Evolutionary conservation across 2,329 filamentous ascomycete species (phyloP), one percentile per base, ranked within the genome.

Genomic region (Nemania sp.): DNA sequence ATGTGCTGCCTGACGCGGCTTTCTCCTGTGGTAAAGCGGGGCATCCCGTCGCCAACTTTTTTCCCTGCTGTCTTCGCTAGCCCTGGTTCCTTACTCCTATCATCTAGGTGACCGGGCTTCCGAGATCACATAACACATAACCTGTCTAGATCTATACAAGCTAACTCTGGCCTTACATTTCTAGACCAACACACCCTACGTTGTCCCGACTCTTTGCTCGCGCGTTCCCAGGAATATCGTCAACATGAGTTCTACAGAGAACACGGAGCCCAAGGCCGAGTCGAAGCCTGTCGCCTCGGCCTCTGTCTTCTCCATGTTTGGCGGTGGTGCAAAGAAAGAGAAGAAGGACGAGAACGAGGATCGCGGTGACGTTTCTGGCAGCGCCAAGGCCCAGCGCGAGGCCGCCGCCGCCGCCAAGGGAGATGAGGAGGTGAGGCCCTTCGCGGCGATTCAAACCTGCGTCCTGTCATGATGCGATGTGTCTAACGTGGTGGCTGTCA

Each of bases 231-330:
- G 11, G 5, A 34, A 37, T 30, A 44, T 37, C 40, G 45, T 40
- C 66, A 77, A 68, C 40, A 80, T 80, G 78, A 79, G 74, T 71
- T 69, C 75, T 57, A 68, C 73, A 61, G 77, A 80, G 63, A 75
- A 73, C 62, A 76, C 76, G 64, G 80, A 83, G 65, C 75, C 79
- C 66, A 82, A 82, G 79, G 65, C 65, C 34, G 72, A 73, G 63
- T 61, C 61, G 44, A 72, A 72, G 65, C 65, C 68, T 54, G 76
- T 81, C 50, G 83, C 78, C 59, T 79, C 80, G 15, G 83, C 83
- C 7, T 80, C 83, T 64, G 90, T 97, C 62, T 97, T 97, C 80
- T 93, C 90, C 75, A 97, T 99, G 94, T 99, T 99, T 71, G 94
- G 94, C 66, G 94, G 94, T 61, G 94, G 94, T 59, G 90, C 90